Evolutionary conservation across 345 rosid species (phyloP), one percentile per base, ranked within the genome.

Genomic region (Acer negundo): DNA sequence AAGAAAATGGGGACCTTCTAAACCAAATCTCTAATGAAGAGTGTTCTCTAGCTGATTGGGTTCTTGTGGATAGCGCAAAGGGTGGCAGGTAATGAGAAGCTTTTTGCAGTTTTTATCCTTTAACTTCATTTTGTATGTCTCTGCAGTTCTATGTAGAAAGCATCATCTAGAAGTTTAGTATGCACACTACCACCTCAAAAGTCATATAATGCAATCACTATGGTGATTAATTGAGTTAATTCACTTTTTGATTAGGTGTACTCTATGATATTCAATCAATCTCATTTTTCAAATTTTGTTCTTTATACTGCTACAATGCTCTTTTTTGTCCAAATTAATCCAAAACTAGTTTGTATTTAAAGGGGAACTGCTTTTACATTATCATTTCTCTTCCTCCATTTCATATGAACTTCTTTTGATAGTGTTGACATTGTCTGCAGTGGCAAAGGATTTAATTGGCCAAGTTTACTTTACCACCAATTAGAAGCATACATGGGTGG

Each of bases 51-150:
- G 90, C 89, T 67, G 98, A 94, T 76, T 89, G 97, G 98, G 80
- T 96, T 85, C 97, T 92, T 19, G 89, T 89, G 7, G 98, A 94
- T 80, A 92, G 97, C 76, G 97, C 95, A 58, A 88, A 82, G 44
- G 98, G 98, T 81, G 98, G 98, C 79, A 94, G 97, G 98, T 94
- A 77, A 61, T 2, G 19, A 66, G 82, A 31, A 40, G 67, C 62
- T 78, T 23, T 35, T 12, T 11, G 26, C 40, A 53, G 7, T 62
- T 51, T 56, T 8, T n/a, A 44, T n/a, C 4, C 61, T 58, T 58
- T 3, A 59, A 20, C 23, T 19, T 59, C 63, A 20, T 59, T 59
- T 59, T 22, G 26, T 59, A 59, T n/a, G 26, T 59, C 63, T 59
- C 9, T n/a, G 23, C 63, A 59, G 26, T 59, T 59, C 38, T 20